Conservation (phyloP, 345 rosid genomes). For the Melastoma malabathricum region DNA sequence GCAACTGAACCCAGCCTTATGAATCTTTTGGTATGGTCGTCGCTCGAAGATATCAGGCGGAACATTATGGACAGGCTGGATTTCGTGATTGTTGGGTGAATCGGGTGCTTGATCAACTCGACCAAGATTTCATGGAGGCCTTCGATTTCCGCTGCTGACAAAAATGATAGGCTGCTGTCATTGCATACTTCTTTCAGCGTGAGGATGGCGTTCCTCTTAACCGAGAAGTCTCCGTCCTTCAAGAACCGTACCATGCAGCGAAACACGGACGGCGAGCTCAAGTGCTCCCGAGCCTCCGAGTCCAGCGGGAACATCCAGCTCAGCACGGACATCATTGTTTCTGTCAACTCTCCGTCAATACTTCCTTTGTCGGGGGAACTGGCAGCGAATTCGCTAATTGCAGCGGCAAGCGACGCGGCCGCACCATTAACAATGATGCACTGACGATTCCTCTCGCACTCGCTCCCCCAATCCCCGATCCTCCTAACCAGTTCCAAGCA, state of each 20-base stretch:
- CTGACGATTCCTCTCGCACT: slow-evolving; percentile 35
- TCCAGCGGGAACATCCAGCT: slow-evolving; percentile 32
- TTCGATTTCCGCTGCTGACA: slow-evolving; percentile 12
- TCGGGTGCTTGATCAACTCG: slow-evolving; percentile 18
- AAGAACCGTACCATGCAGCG: slow-evolving; percentile 21
- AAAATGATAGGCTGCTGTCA: slow-evolving; percentile 3
- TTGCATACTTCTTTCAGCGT: slow-evolving; percentile 18
- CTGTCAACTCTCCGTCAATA: slow-evolving; percentile 9
- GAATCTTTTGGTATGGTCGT: slow-evolving; percentile 8
- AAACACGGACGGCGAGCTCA: slow-evolving; percentile 23
- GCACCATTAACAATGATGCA: slow-evolving; percentile 19
- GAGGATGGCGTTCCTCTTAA: slow-evolving; percentile 16
- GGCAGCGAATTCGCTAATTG: slow-evolving; percentile 21
- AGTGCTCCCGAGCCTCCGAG: slow-evolving; percentile 9
- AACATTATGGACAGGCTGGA: slow-evolving; percentile 24
- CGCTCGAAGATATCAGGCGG: slow-evolving; percentile 15
- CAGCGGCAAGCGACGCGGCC: slow-evolving; percentile 12
- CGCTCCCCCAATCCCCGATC: slow-evolving; percentile 28
- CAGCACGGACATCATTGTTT: slow-evolving; percentile 17
- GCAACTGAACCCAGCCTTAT: slow-evolving; percentile 21
- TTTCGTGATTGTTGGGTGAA: slow-evolving; percentile 18
- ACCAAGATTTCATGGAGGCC: slow-evolving; percentile 12
- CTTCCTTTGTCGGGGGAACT: slow-evolving; percentile 4
- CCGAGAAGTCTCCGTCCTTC: slow-evolving; percentile 14
- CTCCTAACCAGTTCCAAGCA: slow-evolving; percentile 14